Base-by-base conservation (phyloP, 2,329 filamentous ascomycete species). In the Colletotrichum truncatum region DNA sequence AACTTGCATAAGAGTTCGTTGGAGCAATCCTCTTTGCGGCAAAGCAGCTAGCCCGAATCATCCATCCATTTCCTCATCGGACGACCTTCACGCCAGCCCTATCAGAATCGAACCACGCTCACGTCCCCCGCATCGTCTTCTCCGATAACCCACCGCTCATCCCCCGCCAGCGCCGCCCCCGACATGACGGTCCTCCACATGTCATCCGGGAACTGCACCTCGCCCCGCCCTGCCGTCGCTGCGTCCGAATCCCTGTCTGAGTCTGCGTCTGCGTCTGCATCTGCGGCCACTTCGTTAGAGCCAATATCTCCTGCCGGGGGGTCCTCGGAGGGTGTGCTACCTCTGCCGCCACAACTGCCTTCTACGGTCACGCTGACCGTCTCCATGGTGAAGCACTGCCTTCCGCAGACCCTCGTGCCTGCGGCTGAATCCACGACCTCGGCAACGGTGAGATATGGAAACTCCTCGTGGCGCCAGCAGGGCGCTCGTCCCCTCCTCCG, bases 131-230 rank as follows among this genome's bases (percentile, higher is more conserved):
- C 71, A 2, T 69, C 67, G 70, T 87, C 87, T 75, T 90, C 85
- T 0, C 88, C 88, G 10, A 90, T 74, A n/a, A 90, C 56, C 82
- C 87, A 90, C 58, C 85, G 75, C 73, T 90, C 88, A 66, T 88
- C 85, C 2, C 87, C 89, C 34, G 76, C 82, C 14, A 91, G 85
- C 65, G 80, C 80, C 1, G 85, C 87, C 69, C 81, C 85, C 2
- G 73, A 80, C 48, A 86, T 75, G 32, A 90, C 71, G 70, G 85
- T 78, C 18, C 73, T 71, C 77, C 84, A 85, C 53, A 85, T 74
- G 5, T 76, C 75, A 32, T 82, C 77, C 4, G 70, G 68, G 48
- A 86, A 81, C 52, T 78, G 75, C 4, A 78, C 74, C 70, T 84
- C 81, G 18, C 73, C 70, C 14, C 67, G 53, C 11, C 28, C 48